Evolutionary conservation across 345 rosid genomes (phyloP), one percentile per base, ranked within the genome.

Genomic region (Limnanthes douglasii): DNA sequence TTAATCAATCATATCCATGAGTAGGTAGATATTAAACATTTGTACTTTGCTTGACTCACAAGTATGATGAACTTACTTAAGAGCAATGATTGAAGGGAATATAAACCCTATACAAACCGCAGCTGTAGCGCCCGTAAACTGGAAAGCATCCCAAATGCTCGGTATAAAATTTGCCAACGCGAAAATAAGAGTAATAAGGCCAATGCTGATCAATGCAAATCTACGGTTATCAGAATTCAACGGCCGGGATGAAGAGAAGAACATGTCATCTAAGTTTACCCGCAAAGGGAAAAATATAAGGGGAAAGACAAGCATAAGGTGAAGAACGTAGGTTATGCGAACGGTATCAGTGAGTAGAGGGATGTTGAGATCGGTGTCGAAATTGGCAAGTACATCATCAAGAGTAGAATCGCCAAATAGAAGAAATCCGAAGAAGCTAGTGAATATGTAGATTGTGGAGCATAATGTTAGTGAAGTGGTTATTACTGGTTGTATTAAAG

Each of bases 221-320:
- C 97, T 60, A 18, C 35, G 31, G 11, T 52, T 40, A 70, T 75
- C 85, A 5, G 46, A 46, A 15, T 54, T 67, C 28, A 75, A 59
- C 34, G 37, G 47, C 3, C 45, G 45, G 37, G 42, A 65, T 26
- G 17, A 47, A 0, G 78, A 68, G 63, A 78, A 82, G 34, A 86
- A 58, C 18, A 78, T 50, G 11, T 73, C 94, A 10, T 86, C 85
- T 0, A 86, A 51, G 58, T 64, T 78, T 34, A 70, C 59, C 38
- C 93, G 60, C 34, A 82, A 37, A 0, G 94, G 67, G 82, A 78
- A 86, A 65, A 75, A 82, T 48, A 86, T 21, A 3, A 86, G 64
- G 11, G 97, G 97, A 58, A 78, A 86, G 41, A 77, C 94, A 10
- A 82, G 72, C 64, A 76, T 59, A 30, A 86, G 75, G 64, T 82